phyloP scores from a whole-genome alignment of 2,329 filamentous ascomycete species.

The Paraphaeosphaeria minitans region DNA sequence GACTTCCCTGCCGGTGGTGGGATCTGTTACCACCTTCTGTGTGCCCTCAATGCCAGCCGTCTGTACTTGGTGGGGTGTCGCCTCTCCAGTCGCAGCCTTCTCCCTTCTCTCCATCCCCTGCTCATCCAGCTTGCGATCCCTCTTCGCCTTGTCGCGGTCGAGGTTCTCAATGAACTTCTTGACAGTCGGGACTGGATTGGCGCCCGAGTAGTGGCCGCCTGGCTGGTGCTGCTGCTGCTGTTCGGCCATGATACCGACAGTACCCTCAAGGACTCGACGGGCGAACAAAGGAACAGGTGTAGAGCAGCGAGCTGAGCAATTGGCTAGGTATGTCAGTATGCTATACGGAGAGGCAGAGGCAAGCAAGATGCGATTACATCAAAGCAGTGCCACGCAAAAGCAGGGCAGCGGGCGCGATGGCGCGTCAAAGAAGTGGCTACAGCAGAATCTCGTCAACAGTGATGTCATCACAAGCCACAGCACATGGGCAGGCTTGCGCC shows the following conservation, averaged over 20 bases:
- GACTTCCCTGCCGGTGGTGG: slow-evolving; percentile 83
- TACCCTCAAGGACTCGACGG: slow-evolving; percentile 11
- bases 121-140: slow-evolving; percentile 74
- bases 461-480: slow-evolving; percentile 23
- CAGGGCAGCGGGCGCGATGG: slow-evolving; percentile 15
- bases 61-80: slow-evolving; percentile 54
- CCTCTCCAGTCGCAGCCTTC: slow-evolving; percentile 44
- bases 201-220: slow-evolving; percentile 77
- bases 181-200: slow-evolving; percentile 85
- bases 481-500: not conserved
- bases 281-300: slow-evolving; percentile 4
- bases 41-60: slow-evolving; percentile 52
- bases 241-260: slow-evolving; percentile 48
- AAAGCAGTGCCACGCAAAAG: slow-evolving; percentile 17
- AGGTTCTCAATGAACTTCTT: slow-evolving; percentile 80
- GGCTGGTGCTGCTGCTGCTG: slow-evolving; percentile 54
- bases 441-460: slow-evolving; percentile 8
- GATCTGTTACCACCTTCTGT: slow-evolving; percentile 75
- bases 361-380: slow-evolving; percentile 12
- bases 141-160: slow-evolving; percentile 76
- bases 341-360: slow-evolving; percentile 3
- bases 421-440: slow-evolving; percentile 13
- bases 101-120: slow-evolving; percentile 55
- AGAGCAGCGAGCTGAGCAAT: not conserved
- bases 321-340: not conserved